Evolutionary conservation across 371 early-diverging fungal genomes (phyloP).

Genomic region (Cokeromyces recurvatus): DNA sequence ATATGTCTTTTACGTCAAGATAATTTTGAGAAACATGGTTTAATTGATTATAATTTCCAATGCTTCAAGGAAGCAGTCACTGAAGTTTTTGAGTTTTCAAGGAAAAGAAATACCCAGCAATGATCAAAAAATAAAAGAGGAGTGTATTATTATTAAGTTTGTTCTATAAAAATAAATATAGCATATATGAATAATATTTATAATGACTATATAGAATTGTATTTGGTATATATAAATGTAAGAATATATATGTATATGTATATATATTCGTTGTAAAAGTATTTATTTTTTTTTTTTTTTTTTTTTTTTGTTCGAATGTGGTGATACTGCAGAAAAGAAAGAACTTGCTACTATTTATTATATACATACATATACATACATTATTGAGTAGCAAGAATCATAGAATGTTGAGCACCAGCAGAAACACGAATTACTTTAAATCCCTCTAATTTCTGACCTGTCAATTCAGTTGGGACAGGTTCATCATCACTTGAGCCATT

Average conservation of each 20-base stretch:
- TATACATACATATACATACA: no score
- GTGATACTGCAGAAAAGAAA: no score
- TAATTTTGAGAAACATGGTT: constrained; percentile 83
- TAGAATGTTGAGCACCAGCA: constrained; percentile 78
- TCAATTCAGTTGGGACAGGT: constrained; percentile 39
- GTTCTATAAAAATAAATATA: no score
- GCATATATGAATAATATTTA: no score
- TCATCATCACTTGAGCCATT: constrained; percentile 73
- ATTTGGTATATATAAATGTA: no score
- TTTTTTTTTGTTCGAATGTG: no score
- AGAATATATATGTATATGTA: no score
- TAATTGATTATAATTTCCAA: constrained; percentile 87
- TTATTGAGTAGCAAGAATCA: constrained; percentile 47
- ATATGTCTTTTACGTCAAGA: constrained; percentile 83
- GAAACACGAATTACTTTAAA: constrained; percentile 50
- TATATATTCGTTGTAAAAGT: no score
- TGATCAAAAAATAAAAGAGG: no score
- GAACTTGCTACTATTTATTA: no score
- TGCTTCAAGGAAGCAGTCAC: constrained; percentile 72
- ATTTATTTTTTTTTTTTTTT: no score
- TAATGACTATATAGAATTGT: no score
- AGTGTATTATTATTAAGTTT: not conserved
- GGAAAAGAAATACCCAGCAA: constrained; percentile 39
- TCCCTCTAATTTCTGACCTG: constrained; percentile 56
- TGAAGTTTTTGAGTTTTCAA: constrained; percentile 64